Conservation (phyloP, 352 stramenopile species). For the Globisporangium canariense region DNA sequence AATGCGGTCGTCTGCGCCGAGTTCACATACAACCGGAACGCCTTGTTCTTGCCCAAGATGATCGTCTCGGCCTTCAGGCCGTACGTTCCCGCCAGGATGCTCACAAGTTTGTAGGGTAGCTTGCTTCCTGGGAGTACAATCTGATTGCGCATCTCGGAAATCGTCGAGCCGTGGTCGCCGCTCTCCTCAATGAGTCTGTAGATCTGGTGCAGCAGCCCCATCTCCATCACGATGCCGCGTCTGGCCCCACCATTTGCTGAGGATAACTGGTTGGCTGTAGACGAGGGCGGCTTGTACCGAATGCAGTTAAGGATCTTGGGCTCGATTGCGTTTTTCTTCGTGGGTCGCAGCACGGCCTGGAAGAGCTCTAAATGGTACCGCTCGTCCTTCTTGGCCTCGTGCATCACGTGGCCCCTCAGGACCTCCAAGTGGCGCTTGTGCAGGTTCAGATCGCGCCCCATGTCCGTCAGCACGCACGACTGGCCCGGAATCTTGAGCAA, state of each 20-base stretch:
- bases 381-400: slow-evolving; percentile 63
- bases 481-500: slow-evolving; percentile 51
- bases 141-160: slow-evolving; percentile 69
- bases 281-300: slow-evolving; percentile 43
- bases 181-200: slow-evolving; percentile 71
- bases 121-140: slow-evolving; percentile 73
- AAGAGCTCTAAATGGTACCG: slow-evolving; percentile 66
- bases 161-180: slow-evolving; percentile 57
- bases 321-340: slow-evolving; percentile 45
- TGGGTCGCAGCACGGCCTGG: slow-evolving; percentile 64
- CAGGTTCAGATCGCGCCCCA: slow-evolving; percentile 62
- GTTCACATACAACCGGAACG: slow-evolving; percentile 60
- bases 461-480: slow-evolving; percentile 66
- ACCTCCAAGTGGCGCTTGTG: slow-evolving; percentile 71
- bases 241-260: background rate
- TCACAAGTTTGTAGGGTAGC: slow-evolving; percentile 74
- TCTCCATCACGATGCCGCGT: slow-evolving; percentile 57
- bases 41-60: slow-evolving; percentile 81
- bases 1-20: slow-evolving; percentile 5
- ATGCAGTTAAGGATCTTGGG: slow-evolving; percentile 82
- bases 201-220: slow-evolving; percentile 66
- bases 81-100: slow-evolving; percentile 64
- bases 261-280: background rate
- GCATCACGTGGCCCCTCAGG: slow-evolving; percentile 58
- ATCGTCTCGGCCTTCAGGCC: slow-evolving; percentile 68